Conservation (phyloP, 2,329 filamentous ascomycete species). For the Exophiala aquamarina region DNA sequence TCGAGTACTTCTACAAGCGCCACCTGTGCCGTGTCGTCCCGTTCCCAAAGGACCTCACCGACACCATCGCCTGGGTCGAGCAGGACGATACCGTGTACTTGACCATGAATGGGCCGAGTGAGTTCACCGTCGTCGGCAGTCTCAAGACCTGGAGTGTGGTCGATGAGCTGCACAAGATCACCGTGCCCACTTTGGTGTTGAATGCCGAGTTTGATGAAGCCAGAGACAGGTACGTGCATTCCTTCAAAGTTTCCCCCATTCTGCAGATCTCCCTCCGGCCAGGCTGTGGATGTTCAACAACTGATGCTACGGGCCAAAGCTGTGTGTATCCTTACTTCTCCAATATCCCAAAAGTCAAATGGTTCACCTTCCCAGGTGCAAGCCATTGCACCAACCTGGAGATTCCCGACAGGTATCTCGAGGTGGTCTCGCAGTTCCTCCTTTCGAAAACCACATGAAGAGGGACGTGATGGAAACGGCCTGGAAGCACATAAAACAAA, state of each 20-base stretch:
- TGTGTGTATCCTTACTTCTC: slow-evolving; percentile 23
- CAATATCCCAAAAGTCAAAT: slow-evolving; percentile 41
- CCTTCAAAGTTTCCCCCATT: no score
- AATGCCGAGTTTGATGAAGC: slow-evolving; percentile 43
- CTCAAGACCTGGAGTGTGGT: slow-evolving; percentile 42
- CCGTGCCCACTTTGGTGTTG: slow-evolving; percentile 40
- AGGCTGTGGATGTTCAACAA: no score
- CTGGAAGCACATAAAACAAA: neutral
- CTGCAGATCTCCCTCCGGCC: no score
- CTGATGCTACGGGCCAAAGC: neutral
- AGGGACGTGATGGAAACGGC: slow-evolving; percentile 1
- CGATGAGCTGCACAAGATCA: slow-evolving; percentile 37
- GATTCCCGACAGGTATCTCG: slow-evolving; percentile 38
- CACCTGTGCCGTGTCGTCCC: slow-evolving; percentile 34
- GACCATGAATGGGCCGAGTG: slow-evolving; percentile 37
- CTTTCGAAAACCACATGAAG: neutral
- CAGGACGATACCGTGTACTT: slow-evolving; percentile 31
- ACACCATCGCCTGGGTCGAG: slow-evolving; percentile 23
- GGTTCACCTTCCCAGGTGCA: slow-evolving; percentile 34
- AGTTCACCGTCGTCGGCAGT: slow-evolving; percentile 42
- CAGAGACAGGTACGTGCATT: slow-evolving; percentile 15
- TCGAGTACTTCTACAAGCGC: slow-evolving; percentile 30
- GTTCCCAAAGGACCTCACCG: slow-evolving; percentile 32
- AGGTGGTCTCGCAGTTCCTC: slow-evolving; percentile 37
- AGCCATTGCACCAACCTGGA: slow-evolving; percentile 38